Base-by-base conservation (phyloP, 345 rosid genomes). In the Linum tenue region DNA sequence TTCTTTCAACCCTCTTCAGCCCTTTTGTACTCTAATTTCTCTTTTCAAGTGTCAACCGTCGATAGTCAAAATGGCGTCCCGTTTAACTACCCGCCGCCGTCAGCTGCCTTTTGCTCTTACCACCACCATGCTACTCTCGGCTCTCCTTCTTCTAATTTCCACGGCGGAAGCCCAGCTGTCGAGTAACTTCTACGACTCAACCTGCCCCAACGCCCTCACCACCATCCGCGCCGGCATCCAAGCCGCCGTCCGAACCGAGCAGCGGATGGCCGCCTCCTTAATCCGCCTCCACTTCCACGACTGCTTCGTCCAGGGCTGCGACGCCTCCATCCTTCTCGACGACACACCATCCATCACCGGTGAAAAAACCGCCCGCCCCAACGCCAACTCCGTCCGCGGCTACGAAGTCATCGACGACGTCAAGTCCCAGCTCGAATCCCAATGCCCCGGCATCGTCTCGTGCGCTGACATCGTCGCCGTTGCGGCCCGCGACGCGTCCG, bases 261-360 rank as follows among this genome's bases (percentile, higher is more conserved):
- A 80, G 37, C 67, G 87, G 59, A 83, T 85, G 86, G 87, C 86
- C 4, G 86, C 86, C 7, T 83, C 83, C 43, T 84, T 22, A 22
- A 22, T 22, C 31, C 31, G 31, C 0, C 31, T 22, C 31, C 31
- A 22, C 31, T 22, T 22, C 31, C 31, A 22, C 31, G 31, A 22
- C 31, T 22, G 31, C 31, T 22, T 22, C 31, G 31, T 22, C 31
- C 82, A 36, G 63, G 82, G 68, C 90, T 82, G 63, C 87, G 83
- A 42, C 87, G 58, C 14, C 16, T 55, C 58, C 5, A 55, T 55
- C 58, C 16, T 55, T 0, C 58, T 55, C 16, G 58, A 55, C n/a
- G 58, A 66, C 56, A 56, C 69, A 0, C 41, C 69, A 7, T n/a
- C 69, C 17, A 39, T 66, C 61, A 31, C 37, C 10, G 58, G 58